phyloP scores from a whole-genome alignment of 1,139 yeast species.

The Saccharomyces pastorianus region DNA sequence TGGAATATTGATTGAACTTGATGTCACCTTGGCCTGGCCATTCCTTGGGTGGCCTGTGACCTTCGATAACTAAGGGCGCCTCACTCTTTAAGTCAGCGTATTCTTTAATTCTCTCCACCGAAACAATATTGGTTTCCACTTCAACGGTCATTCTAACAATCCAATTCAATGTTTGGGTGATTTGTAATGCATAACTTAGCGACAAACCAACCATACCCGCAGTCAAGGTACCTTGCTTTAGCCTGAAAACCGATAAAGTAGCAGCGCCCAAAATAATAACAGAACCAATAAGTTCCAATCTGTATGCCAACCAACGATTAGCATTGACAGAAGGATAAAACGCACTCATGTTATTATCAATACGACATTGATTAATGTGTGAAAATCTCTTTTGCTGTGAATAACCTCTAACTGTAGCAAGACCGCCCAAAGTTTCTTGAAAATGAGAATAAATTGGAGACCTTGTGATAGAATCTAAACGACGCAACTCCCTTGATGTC shows the following conservation, averaged over 20 bases:
- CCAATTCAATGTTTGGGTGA: constrained; percentile 93
- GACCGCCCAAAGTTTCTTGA: constrained; percentile 90
- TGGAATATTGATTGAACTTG: constrained; percentile 63
- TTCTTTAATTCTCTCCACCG: constrained; percentile 90
- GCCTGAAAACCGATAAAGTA: constrained; percentile 63
- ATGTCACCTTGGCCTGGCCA: constrained; percentile 84
- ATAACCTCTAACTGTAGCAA: constrained; percentile 83
- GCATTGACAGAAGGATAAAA: constrained; percentile 90
- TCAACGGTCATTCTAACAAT: constrained; percentile 97
- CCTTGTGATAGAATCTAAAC: constrained; percentile 86
- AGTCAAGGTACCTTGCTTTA: constrained; percentile 59
- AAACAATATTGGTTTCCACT: constrained; percentile 92
- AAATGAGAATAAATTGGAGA: constrained; percentile 95
- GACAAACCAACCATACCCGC: constrained; percentile 93
- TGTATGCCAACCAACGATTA: constrained; percentile 93
- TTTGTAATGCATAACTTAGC: constrained; percentile 83
- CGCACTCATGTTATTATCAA: constrained; percentile 83
- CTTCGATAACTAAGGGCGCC: constrained; percentile 70
- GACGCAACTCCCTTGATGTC: constrained; percentile 89
- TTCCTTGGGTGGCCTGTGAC: constrained; percentile 52
- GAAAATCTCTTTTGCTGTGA: constrained; percentile 67
- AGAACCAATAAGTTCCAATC: constrained; percentile 86
- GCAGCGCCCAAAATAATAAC: constrained; percentile 80
- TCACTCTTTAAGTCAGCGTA: constrained; percentile 69
- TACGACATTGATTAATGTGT: constrained; percentile 63